These are phyloP conservation scores for Geotrichum fermentans DNA, from an alignment of 1,139 yeast species.

Conservation along the genomic window DNA sequence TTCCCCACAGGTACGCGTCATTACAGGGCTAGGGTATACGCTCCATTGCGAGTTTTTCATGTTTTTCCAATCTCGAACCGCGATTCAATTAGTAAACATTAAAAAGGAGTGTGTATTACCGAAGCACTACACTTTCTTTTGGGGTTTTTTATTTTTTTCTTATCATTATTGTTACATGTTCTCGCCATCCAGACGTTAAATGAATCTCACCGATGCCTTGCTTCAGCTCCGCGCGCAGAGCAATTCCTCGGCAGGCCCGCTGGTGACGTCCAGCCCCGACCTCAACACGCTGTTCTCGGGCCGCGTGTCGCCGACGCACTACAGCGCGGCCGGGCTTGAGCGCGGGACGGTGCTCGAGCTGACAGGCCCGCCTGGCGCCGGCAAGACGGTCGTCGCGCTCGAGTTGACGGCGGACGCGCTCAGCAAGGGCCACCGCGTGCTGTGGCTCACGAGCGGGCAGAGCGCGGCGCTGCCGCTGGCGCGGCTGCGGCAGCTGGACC, in stretches of 20 bases:
- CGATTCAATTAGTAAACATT: too few relatives aligned
- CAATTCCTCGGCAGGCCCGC: background rate
- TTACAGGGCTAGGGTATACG: too few relatives aligned
- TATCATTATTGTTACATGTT: too few relatives aligned
- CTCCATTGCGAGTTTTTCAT: too few relatives aligned
- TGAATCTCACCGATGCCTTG: constrained; percentile 17
- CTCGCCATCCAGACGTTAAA: background rate
- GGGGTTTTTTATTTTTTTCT: too few relatives aligned
- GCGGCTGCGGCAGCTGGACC: background rate
- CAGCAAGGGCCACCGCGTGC: constrained; percentile 9
- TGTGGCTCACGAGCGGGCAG: constrained; percentile 13
- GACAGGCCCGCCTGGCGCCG: constrained; percentile 16
- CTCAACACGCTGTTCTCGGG: constrained; percentile 8
- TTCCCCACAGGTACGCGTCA: too few relatives aligned
- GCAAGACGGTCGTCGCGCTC: constrained; percentile 14
- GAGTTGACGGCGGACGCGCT: constrained; percentile 15
- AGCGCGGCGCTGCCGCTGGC: constrained; percentile 14
- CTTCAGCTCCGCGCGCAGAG: constrained; percentile 15
- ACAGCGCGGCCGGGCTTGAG: constrained; percentile 1
- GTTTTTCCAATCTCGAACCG: too few relatives aligned
- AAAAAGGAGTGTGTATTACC: too few relatives aligned
- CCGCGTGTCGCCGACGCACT: constrained; percentile 6
- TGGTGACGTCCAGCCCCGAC: constrained; percentile 5
- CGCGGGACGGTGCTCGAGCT: constrained; percentile 15
- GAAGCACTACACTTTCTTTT: too few relatives aligned